phyloP scores from a whole-genome alignment of 805 yeast species.

The Cephaloascus fragrans region DNA sequence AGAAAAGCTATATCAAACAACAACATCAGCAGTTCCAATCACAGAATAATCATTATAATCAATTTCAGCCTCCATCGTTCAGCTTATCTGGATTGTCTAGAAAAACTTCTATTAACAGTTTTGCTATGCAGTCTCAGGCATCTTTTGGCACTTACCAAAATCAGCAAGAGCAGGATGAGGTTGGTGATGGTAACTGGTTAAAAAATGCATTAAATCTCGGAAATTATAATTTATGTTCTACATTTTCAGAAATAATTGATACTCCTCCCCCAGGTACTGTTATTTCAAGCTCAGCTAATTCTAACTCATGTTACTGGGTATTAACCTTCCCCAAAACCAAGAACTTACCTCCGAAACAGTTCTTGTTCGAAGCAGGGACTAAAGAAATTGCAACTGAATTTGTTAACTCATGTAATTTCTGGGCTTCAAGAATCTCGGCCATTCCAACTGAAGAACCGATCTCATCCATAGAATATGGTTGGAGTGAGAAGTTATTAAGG shows the following conservation, averaged over 20 bases:
- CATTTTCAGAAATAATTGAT: slow-evolving; percentile 35
- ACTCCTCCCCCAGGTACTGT: background rate
- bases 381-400: slow-evolving; percentile 58
- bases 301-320: slow-evolving; percentile 31
- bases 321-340: slow-evolving; percentile 41
- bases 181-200: slow-evolving; percentile 66
- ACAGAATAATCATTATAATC: slow-evolving; percentile 2
- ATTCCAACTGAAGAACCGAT: slow-evolving; percentile 69
- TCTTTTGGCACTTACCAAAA: background rate
- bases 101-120: background rate
- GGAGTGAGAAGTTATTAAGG: slow-evolving; percentile 32
- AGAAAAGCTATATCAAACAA: slow-evolving; percentile 5
- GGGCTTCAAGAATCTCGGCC: slow-evolving; percentile 82
- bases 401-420: slow-evolving; percentile 74
- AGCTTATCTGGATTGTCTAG: slow-evolving; percentile 3
- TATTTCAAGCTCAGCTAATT: background rate
- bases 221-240: slow-evolving; percentile 39
- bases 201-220: slow-evolving; percentile 51
- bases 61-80: background rate
- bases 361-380: slow-evolving; percentile 60
- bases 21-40: slow-evolving; percentile 1
- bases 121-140: background rate
- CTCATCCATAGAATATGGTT: slow-evolving; percentile 76
- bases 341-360: slow-evolving; percentile 21
- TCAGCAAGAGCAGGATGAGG: slow-evolving; percentile 4